phyloP scores from a whole-genome alignment of 2,329 filamentous ascomycete genomes.

The Scorias spongiosa region DNA sequence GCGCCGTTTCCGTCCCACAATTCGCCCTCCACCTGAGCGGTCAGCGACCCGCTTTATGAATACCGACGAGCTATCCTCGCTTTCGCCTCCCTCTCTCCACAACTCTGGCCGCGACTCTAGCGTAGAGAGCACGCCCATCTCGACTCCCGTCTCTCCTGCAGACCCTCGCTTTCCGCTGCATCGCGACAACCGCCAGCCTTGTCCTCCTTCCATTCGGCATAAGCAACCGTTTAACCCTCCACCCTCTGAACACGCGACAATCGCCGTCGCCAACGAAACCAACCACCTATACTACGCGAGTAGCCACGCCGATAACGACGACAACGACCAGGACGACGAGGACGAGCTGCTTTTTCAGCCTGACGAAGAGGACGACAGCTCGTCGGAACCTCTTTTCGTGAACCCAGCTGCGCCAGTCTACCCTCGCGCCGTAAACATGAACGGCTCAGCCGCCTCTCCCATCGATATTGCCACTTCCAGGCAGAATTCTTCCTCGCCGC shows the following conservation, averaged over 20 bases:
- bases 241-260: neutral
- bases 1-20: neutral
- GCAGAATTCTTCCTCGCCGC: slow-evolving; percentile 41
- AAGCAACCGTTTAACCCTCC: neutral
- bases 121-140: slow-evolving; percentile 13
- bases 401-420: slow-evolving; percentile 6
- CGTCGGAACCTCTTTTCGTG: slow-evolving; percentile 11
- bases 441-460: slow-evolving; percentile 34
- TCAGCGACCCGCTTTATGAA: neutral
- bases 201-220: neutral
- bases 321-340: slow-evolving; percentile 5
- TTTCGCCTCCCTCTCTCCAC: slow-evolving; percentile 9
- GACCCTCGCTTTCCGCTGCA: neutral
- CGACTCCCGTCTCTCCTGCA: neutral
- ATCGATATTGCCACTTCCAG: slow-evolving; percentile 43
- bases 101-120: slow-evolving; percentile 10
- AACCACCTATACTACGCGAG: neutral
- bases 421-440: slow-evolving; percentile 28
- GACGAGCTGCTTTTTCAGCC: slow-evolving; percentile 16
- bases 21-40: neutral
- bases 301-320: slow-evolving; percentile 10
- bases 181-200: neutral
- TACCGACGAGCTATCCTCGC: slow-evolving; percentile 7
- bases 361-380: slow-evolving; percentile 12
- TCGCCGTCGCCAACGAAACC: neutral